Percentiles rank a stretch among this genome's conserved stretches.
These are phyloP conservation scores for Xanthoceras sorbifolium DNA, from an alignment of 345 rosid species.

Conservation along the genomic window DNA sequence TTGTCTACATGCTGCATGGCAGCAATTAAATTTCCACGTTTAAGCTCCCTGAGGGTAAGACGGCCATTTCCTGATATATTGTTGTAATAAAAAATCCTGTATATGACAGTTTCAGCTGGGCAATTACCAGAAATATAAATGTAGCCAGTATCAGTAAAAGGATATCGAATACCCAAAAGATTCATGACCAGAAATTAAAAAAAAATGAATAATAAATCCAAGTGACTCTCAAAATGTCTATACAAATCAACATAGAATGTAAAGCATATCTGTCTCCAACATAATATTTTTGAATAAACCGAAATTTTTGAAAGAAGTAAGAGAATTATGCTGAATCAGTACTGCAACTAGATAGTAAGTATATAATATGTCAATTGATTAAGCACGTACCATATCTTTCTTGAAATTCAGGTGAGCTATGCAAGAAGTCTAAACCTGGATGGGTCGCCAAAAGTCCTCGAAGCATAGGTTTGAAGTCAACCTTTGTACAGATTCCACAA, in stretches of 20 bases:
- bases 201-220: neutral
- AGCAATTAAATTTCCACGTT: slow-evolving; percentile 79
- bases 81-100: slow-evolving; percentile 86
- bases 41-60: slow-evolving; percentile 86
- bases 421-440: slow-evolving; percentile 84
- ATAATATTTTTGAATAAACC: neutral
- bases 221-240: neutral
- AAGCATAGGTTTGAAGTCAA: slow-evolving; percentile 82
- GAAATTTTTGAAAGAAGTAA: neutral
- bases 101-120: slow-evolving; percentile 95
- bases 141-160: slow-evolving; percentile 22
- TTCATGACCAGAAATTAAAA: slow-evolving; percentile 9
- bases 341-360: neutral
- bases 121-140: slow-evolving; percentile 30
- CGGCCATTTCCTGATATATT: slow-evolving; percentile 87
- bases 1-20: slow-evolving; percentile 90
- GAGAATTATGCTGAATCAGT: neutral
- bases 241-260: neutral
- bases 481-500: slow-evolving; percentile 47
- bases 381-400: slow-evolving; percentile 80
- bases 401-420: slow-evolving; percentile 80
- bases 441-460: slow-evolving; percentile 77
- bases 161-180: neutral
- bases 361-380: slow-evolving; percentile 7
- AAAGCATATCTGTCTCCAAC: neutral